A percentile compares a stretch with the other conserved stretches of the same genome.
phyloP scores from a whole-genome alignment of 176 grass and related monocot species.

The Secale cereale region DNA sequence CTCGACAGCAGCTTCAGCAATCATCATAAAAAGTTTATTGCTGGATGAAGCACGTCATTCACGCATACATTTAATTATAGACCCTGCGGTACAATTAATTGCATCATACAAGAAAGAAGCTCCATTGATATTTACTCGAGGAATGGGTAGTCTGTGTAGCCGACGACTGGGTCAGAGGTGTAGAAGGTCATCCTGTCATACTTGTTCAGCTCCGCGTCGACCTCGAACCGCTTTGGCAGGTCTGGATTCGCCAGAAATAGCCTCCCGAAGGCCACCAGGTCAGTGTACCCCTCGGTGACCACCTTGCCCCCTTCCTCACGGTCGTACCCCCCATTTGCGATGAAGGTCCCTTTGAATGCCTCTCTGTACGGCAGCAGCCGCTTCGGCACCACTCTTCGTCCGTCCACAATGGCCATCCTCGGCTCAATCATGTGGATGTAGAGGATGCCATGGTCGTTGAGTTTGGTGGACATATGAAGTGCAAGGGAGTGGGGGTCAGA shows the following conservation, averaged over 20 bases:
- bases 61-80: too few relatives aligned
- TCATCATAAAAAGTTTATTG: too few relatives aligned
- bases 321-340: slow-evolving; percentile 24
- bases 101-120: too few relatives aligned
- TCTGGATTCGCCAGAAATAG: neutral
- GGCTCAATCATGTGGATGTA: neutral
- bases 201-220: neutral
- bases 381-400: neutral
- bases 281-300: neutral
- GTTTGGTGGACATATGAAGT: neutral
- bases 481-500: neutral
- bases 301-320: slow-evolving; percentile 18
- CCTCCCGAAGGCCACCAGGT: neutral
- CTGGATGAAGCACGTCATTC: too few relatives aligned
- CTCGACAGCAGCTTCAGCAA: too few relatives aligned
- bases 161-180: neutral
- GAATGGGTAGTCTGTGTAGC: neutral
- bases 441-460: neutral
- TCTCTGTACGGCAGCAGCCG: neutral
- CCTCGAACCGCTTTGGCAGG: neutral
- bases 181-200: neutral
- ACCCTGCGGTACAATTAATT: too few relatives aligned
- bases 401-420: neutral
- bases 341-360: neutral
- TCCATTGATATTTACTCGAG: neutral